These are phyloP conservation scores for Cryoendolithus antarcticus DNA, from an alignment of 2,329 filamentous ascomycete genomes.

Conservation along the genomic window DNA sequence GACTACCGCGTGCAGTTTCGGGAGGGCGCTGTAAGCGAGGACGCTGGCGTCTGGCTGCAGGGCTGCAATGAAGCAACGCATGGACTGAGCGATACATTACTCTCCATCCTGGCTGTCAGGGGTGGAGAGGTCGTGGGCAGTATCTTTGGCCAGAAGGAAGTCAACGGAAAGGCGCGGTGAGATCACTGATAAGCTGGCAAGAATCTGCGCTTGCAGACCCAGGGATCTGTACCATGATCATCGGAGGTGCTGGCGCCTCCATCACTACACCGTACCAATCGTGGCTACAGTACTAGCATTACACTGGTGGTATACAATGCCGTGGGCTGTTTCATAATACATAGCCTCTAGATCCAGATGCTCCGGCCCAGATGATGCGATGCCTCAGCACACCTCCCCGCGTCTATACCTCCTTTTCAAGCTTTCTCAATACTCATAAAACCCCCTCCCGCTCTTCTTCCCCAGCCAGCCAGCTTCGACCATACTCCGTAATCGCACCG, in stretches of 20 bases:
- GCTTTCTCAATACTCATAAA: conserved; percentile 42
- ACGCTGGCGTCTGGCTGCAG: conserved; percentile 80
- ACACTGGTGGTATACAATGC: too few relatives aligned
- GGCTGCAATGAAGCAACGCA: conserved; percentile 89
- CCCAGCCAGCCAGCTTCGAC: conserved; percentile 95
- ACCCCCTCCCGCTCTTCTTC: conserved; percentile 94
- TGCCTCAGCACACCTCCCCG: too few relatives aligned
- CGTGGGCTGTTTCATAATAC: too few relatives aligned
- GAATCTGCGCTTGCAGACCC: too few relatives aligned
- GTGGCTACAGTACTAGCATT: too few relatives aligned
- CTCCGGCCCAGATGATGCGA: too few relatives aligned
- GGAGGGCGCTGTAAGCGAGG: conserved; percentile 52
- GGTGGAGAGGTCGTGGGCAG: conserved; percentile 27
- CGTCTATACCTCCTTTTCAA: not conserved
- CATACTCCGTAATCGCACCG: conserved; percentile 82
- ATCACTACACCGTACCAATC: too few relatives aligned
- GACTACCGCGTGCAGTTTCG: conserved; percentile 70
- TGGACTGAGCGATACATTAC: conserved; percentile 47
- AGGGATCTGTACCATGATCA: too few relatives aligned
- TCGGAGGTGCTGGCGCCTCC: too few relatives aligned
- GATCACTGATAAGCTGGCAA: too few relatives aligned
- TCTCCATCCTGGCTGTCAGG: conserved; percentile 24
- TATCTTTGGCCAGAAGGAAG: conserved; percentile 19
- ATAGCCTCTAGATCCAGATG: too few relatives aligned
- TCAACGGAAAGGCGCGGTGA: too few relatives aligned